These are phyloP conservation scores for Scheffersomyces insectosa DNA, from an alignment of 1,139 yeast genomes.

Conservation along the genomic window DNA sequence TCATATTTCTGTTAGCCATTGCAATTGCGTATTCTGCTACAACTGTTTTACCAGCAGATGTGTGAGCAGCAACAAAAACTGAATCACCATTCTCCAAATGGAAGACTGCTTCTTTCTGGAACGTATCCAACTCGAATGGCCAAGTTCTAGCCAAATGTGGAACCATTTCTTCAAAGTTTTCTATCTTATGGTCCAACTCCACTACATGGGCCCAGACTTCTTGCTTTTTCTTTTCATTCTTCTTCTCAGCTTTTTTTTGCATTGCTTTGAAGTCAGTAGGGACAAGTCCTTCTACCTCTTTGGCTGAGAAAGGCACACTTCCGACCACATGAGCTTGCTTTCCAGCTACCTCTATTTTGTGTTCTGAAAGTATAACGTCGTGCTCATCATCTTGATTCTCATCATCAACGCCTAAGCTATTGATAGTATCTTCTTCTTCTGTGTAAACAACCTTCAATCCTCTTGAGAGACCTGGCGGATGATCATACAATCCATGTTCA, in stretches of 20 bases:
- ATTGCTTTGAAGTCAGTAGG: conserved; percentile 56
- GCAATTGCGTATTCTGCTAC: conserved; percentile 95
- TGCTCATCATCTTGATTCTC: conserved; percentile 11
- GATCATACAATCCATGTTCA: conserved; percentile 71
- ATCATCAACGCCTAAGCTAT: conserved; percentile 8
- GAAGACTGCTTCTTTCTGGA: conserved; percentile 95
- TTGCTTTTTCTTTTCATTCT: conserved; percentile 36
- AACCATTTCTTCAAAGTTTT: conserved; percentile 81
- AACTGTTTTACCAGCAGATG: conserved; percentile 92
- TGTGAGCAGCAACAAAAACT: conserved; percentile 97
- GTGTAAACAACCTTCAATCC: conserved; percentile 49
- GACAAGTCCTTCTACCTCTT: conserved; percentile 72
- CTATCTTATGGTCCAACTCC: conserved; percentile 78
- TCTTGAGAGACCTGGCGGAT: conserved; percentile 79
- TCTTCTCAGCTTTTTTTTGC: conserved; percentile 24
- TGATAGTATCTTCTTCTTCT: conserved; percentile 8
- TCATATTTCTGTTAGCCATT: conserved; percentile 86
- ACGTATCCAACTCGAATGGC: conserved; percentile 92
- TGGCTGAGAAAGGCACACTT: conserved; percentile 28
- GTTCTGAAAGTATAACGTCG: conserved; percentile 5
- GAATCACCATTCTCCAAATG: conserved; percentile 97
- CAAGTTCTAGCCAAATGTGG: conserved; percentile 92
- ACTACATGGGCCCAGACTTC: conserved; percentile 95
- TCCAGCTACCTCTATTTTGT: conserved; percentile 1
- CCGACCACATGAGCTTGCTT: neutral